These are phyloP conservation scores for Ailanthus altissimus DNA, from an alignment of 345 rosid genomes.

Conservation along the genomic window DNA sequence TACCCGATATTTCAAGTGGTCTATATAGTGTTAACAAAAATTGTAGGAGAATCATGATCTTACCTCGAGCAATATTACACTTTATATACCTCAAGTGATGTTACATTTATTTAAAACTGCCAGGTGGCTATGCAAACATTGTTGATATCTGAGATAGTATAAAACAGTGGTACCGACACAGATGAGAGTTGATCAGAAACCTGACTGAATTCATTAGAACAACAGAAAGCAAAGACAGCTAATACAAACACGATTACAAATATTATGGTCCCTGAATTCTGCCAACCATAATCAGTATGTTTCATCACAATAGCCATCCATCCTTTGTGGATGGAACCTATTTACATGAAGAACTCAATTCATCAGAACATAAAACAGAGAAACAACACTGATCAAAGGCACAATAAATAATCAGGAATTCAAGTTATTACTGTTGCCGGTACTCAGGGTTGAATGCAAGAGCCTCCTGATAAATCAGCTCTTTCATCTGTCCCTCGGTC, in stretches of 20 bases:
- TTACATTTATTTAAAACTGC: too few species aligned
- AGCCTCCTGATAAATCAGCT: conserved; percentile 74
- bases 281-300: conserved; percentile 28
- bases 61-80: too few species aligned
- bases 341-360: conserved; percentile 40
- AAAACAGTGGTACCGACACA: neutral
- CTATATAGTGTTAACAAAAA: too few species aligned
- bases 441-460: conserved; percentile 86
- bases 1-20: neutral
- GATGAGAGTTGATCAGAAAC: neutral
- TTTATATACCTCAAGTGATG: too few species aligned
- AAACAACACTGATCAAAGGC: conserved; percentile 25
- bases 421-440: conserved; percentile 30
- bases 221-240: conserved; percentile 10
- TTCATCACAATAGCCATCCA: conserved; percentile 42
- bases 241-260: conserved; percentile 38
- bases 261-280: conserved; percentile 29
- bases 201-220: neutral
- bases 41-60: too few species aligned
- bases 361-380: conserved; percentile 14
- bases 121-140: too few species aligned
- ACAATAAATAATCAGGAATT: conserved; percentile 13
- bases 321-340: conserved; percentile 39
- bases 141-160: neutral
- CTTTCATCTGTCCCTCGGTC: conserved; percentile 78